A percentile compares a stretch with the other conserved stretches of the same genome.
phyloP scores from a whole-genome alignment of 148 eudicot genomes.

The Cornus suecica region DNA sequence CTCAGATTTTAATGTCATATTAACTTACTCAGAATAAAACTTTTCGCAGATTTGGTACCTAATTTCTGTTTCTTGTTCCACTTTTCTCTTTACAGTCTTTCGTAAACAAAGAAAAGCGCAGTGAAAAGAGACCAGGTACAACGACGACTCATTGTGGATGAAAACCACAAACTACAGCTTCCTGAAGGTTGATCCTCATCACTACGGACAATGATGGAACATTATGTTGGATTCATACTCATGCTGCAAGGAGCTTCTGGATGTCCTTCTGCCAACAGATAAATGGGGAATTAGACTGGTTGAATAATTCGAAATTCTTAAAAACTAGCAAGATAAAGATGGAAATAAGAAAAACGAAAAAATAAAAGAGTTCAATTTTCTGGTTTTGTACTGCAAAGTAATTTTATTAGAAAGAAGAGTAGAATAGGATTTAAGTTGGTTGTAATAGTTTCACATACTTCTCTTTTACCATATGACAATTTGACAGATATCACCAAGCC shows the following conservation, averaged over 20 bases:
- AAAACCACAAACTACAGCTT: neutral
- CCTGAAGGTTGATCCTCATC: neutral
- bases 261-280: conserved; percentile 65
- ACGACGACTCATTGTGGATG: neutral
- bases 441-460: neutral
- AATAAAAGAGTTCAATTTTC: neutral
- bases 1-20: too few relatives aligned
- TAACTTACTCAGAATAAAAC: too few relatives aligned
- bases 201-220: neutral
- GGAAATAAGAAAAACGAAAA: neutral
- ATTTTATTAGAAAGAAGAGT: too few relatives aligned
- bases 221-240: conserved; percentile 2
- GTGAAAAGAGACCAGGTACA: neutral
- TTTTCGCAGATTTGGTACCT: too few relatives aligned
- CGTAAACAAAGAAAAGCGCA: too few relatives aligned
- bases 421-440: neutral
- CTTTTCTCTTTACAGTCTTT: too few relatives aligned
- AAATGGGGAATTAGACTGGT: neutral
- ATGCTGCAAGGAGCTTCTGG: conserved; percentile 67
- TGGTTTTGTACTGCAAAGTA: too few relatives aligned
- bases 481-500: neutral
- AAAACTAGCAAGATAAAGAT: too few relatives aligned
- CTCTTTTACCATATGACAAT: neutral
- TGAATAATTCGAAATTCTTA: too few relatives aligned
- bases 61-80: too few relatives aligned